Conservation (phyloP, 306 rosid species). For the Sechiopsis laciniata region DNA sequence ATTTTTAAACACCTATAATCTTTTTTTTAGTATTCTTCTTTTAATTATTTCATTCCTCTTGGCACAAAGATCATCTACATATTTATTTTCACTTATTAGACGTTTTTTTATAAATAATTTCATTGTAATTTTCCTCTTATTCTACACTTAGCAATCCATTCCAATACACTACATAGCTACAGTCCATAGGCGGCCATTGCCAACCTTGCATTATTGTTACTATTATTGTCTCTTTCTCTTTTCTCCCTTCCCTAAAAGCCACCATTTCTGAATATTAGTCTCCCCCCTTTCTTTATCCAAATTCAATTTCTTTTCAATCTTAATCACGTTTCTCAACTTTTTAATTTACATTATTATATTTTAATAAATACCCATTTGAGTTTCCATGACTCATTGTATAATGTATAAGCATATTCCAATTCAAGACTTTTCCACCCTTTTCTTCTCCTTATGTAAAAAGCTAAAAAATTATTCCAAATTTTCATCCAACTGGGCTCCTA, state of each 20-base stretch:
- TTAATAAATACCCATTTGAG: background rate
- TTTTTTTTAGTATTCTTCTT: no score
- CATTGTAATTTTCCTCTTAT: background rate
- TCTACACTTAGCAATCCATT: background rate
- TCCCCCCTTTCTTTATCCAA: background rate
- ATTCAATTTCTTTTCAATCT: background rate
- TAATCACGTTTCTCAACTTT: background rate
- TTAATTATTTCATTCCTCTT: no score
- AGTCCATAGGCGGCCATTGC: conserved; percentile 13
- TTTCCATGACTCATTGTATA: background rate
- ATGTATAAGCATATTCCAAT: no score
- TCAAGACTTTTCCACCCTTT: background rate
- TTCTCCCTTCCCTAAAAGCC: background rate
- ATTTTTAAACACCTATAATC: no score
- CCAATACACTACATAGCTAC: background rate
- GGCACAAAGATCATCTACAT: no score
- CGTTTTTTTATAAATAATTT: background rate
- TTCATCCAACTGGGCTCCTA: conserved; percentile 11
- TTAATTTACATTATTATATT: background rate
- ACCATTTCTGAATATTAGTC: conserved; percentile 10
- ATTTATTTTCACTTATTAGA: no score
- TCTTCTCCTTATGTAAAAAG: background rate
- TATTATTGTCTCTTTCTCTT: background rate
- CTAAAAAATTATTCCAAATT: background rate
- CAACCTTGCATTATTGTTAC: background rate